Evolutionary conservation across 2,329 filamentous ascomycete species (phyloP).

Genomic region (Colletotrichum sp.): DNA sequence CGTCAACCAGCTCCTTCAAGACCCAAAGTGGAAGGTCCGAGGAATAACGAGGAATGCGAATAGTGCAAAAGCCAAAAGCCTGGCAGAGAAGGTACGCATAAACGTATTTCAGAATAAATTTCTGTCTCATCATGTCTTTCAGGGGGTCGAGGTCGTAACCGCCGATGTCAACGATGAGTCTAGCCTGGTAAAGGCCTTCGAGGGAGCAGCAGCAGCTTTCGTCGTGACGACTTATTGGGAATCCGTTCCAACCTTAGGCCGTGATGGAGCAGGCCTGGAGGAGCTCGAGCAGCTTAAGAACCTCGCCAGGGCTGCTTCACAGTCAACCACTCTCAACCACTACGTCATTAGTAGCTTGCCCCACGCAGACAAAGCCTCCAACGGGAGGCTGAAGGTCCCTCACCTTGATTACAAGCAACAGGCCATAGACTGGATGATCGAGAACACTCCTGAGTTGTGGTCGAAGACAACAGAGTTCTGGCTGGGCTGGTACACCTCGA

Average conservation of each 20-base stretch:
- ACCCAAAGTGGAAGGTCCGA: neutral
- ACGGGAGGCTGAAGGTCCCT: conserved; percentile 37
- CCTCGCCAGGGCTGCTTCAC: conserved; percentile 44
- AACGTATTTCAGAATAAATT: neutral
- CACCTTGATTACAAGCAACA: conserved; percentile 49
- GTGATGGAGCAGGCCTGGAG: conserved; percentile 23
- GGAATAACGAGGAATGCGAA: neutral
- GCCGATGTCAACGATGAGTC: neutral
- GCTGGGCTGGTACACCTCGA: conserved; percentile 39
- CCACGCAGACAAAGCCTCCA: conserved; percentile 31
- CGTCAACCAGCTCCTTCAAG: neutral
- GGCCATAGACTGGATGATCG: conserved; percentile 44
- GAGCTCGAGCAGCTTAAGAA: conserved; percentile 46
- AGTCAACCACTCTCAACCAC: conserved; percentile 41
- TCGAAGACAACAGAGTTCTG: conserved; percentile 46
- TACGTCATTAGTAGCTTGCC: conserved; percentile 53
- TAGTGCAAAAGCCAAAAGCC: neutral
- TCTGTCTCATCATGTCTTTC: neutral
- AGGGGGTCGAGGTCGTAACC: neutral
- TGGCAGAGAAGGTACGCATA: neutral
- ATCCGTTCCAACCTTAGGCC: neutral
- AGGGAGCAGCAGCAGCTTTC: neutral
- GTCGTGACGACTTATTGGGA: neutral
- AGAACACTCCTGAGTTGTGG: conserved; percentile 30
- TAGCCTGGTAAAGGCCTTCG: neutral